phyloP scores from a whole-genome alignment of 805 yeast species.

The Candida corydali region DNA sequence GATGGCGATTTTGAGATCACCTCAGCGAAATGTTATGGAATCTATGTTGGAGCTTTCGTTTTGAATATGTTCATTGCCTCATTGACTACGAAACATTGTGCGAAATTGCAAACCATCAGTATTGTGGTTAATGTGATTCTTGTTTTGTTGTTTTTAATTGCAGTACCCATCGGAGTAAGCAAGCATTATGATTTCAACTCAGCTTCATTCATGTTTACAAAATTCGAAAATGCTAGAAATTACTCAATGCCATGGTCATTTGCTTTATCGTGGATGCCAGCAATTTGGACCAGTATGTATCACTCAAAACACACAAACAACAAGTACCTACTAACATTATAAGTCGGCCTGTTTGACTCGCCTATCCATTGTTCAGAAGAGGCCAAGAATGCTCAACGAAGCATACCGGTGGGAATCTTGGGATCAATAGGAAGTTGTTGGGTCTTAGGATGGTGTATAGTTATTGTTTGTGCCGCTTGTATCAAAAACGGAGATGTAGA shows the following conservation, averaged over 20 bases:
- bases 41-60: constrained; percentile 55
- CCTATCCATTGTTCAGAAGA: constrained; percentile 69
- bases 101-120: constrained; percentile 55
- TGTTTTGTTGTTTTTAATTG: constrained; percentile 51
- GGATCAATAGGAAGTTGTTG: constrained; percentile 55
- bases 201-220: constrained; percentile 3
- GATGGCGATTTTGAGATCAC: constrained; percentile 56
- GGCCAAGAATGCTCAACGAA: constrained; percentile 53
- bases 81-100: constrained; percentile 49
- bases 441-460: constrained; percentile 50
- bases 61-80: constrained; percentile 51
- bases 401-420: constrained; percentile 60
- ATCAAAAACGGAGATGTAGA: constrained; percentile 40
- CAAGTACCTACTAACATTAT: neutral
- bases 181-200: constrained; percentile 3
- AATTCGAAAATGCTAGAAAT: constrained; percentile 34
- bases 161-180: constrained; percentile 44
- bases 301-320: neutral
- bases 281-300: constrained; percentile 56
- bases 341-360: constrained; percentile 59
- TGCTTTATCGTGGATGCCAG: constrained; percentile 54
- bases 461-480: constrained; percentile 49
- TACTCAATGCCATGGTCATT: constrained; percentile 35
- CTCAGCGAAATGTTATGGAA: constrained; percentile 53
- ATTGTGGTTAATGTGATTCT: constrained; percentile 49